Evolutionary conservation across 2,329 filamentous ascomycete species (phyloP), one percentile per base, ranked within the genome.

Genomic region (Raffaelea deltoideospora): DNA sequence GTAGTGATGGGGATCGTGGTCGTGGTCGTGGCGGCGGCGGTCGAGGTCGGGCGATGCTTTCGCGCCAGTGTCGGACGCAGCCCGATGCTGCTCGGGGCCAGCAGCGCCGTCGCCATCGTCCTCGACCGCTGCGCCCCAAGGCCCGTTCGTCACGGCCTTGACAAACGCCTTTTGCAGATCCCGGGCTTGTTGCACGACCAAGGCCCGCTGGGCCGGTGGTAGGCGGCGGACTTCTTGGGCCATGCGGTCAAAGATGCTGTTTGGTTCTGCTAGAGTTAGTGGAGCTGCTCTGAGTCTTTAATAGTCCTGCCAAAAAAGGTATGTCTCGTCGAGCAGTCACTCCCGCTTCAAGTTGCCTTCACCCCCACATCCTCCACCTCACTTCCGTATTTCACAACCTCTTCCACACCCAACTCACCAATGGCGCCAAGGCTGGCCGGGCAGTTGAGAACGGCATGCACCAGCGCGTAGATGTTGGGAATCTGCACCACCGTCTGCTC

Each of bases 371-470:
- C n/a, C n/a, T n/a, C n/a, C n/a, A n/a, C n/a, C n/a, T n/a, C n/a
- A n/a, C n/a, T n/a, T n/a, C n/a, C n/a, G n/a, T n/a, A n/a, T n/a
- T n/a, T n/a, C n/a, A n/a, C n/a, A n/a, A n/a, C 7, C 15, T 19
- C 11, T 20, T 7, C 23, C n/a, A 29, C 13, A 19, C 19, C 19
- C 7, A 3, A 40, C 39, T 10, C 13, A 41, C 39, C 11, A 14
- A 36, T 27, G 15, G 21, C 21, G 13, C 15, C 11, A n/a, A n/a
- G n/a, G 5, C 5, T 19, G 9, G 18, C n/a, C 5, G 6, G 17
- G 19, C 34, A 31, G 33, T 43, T 41, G 13, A 41, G 23, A 5
- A 38, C 35, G 17, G 35, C 39, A 19, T 43, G 41, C 26, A 43
- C 19, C 11, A 43, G 37, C 3, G 39, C 37, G n/a, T 41, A 41